Evolutionary conservation across 2,329 filamentous ascomycete species (phyloP), one percentile per base, ranked within the genome.

Genomic region (Alternaria triticimaculans): DNA sequence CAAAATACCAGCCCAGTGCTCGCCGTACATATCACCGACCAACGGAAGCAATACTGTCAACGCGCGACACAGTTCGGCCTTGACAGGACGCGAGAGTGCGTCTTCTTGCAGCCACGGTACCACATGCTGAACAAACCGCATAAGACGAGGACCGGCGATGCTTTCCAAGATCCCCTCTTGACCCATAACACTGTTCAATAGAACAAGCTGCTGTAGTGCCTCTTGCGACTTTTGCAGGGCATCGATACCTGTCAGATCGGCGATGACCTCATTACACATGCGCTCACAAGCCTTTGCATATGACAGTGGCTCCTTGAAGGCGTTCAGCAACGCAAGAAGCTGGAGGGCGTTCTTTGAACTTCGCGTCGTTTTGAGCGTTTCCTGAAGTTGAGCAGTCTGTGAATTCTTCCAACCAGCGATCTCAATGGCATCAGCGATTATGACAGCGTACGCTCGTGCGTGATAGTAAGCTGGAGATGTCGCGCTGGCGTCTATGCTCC

Each of bases 41-140:
- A 87, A 87, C 2, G 92, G 92, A 0, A 97, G 80, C 4, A 97
- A 82, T 4, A 83, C 80, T 2, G 80, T 76, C 53, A 90, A 71
- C 6, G 82, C 77, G 63, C 78, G 87, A 82, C 57, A 93, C 74
- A 64, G 84, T 84, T 71, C 89, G 81, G 75, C 88, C 87, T 66
- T 85, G 80, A 81, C 88, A 81, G 28, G 85, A 76, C 64, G 82
- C 76, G n/a, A 87, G 66, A 58, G 80, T 15, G 84, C 80, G 0
- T 82, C 76, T 0, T 84, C 83, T 14, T 90, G 86, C 0, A 94
- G 82, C 88, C 92, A 94, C 9, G 88, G 86, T 0, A 92, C 86
- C 8, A 97, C 85, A 66, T 94, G 90, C 74, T 92, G 92, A 45
- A 95, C 88, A 9, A 95, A 89, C 80, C 97, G 96, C 0, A 97